Percentiles rank a stretch among this genome's conserved stretches.
These are phyloP conservation scores for Rhizoclosmatium sp. DNA, from an alignment of 192 early-diverging fungal genomes.

Conservation along the genomic window DNA sequence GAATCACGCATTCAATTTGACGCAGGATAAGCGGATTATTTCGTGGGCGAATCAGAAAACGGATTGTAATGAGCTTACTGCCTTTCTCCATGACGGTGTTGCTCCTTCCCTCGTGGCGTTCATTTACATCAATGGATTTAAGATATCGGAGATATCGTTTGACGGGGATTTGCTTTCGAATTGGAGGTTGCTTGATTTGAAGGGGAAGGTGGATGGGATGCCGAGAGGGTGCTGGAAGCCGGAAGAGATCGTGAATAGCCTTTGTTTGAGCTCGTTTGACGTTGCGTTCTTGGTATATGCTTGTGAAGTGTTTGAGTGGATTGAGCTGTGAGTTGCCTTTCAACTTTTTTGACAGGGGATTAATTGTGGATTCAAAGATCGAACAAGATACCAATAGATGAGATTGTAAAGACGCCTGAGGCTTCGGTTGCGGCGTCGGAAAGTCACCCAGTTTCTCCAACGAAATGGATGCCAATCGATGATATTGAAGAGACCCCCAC, in stretches of 20 bases:
- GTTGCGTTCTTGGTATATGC: slow-evolving; percentile 9
- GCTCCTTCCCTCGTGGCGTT: slow-evolving; percentile 26
- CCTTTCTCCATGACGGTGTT: slow-evolving; percentile 41
- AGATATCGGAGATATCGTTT: slow-evolving; percentile 26
- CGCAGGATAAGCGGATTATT: neutral
- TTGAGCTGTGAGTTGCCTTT: slow-evolving; percentile 21
- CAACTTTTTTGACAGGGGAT: neutral
- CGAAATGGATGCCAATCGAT: too few relatives aligned
- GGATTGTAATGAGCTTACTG: slow-evolving; percentile 44
- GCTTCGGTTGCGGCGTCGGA: neutral
- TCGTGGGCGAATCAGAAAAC: neutral
- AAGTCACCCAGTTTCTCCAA: neutral
- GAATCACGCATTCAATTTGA: neutral
- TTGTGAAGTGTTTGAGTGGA: slow-evolving; percentile 26
- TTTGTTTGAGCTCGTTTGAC: neutral
- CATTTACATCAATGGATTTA: slow-evolving; percentile 38
- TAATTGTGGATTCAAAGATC: neutral
- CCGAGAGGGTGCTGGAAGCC: slow-evolving; percentile 4
- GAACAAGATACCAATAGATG: slow-evolving; percentile 7
- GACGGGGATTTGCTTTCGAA: neutral
- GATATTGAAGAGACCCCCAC: neutral
- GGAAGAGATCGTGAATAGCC: neutral
- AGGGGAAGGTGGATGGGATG: neutral
- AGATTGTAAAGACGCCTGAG: neutral
- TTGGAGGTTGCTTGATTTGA: slow-evolving; percentile 14